Evolutionary conservation across 2,329 filamentous ascomycete species (phyloP), one percentile per base, ranked within the genome.

Genomic region (Dendrostoma leiphaemia): DNA sequence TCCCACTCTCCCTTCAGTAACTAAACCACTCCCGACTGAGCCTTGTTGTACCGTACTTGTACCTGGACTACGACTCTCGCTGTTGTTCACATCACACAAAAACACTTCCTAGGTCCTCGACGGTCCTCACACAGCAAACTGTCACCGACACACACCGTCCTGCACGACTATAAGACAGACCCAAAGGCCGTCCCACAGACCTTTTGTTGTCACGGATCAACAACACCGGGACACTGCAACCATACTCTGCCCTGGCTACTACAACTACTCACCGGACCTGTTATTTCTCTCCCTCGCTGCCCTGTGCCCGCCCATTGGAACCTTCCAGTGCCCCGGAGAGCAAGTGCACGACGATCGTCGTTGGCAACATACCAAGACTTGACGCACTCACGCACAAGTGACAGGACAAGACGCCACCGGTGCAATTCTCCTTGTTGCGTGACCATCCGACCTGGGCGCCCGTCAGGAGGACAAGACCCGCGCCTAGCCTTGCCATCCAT

Each of bases 391-490:
- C 45, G 29, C 29, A 35, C 31, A n/a, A 45, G 40, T 51, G 38
- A 51, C 40, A 44, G 40, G 40, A 28, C 43, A 53, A 46, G 44
- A 17, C 44, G 44, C 12, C 26, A 46, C 44, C 46, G n/a, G n/a
- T n/a, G n/a, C n/a, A 38, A 32, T 34, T 54, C 51, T 48, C 29
- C 47, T n/a, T 40, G 41, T 37, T 26, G 48, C 48, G 48, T 45
- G 34, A 51, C 48, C 32, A 13, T 34, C 35, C 51, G 21, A 24
- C 51, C 31, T 50, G 45, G 50, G 21, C 46, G 21, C 44, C 26
- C 13, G 51, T 57, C 51, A 54, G 43, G 43, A 51, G 51, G 47
- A 54, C 54, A 54, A 47, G 35, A 34, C 46, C n/a, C n/a, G 54
- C 55, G 38, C 55, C 47, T 41, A 48, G 47, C 55, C 37, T 48